Evolutionary conservation across 208 protist genomes (phyloP).

Genomic region (Zelonia costaricensis): DNA sequence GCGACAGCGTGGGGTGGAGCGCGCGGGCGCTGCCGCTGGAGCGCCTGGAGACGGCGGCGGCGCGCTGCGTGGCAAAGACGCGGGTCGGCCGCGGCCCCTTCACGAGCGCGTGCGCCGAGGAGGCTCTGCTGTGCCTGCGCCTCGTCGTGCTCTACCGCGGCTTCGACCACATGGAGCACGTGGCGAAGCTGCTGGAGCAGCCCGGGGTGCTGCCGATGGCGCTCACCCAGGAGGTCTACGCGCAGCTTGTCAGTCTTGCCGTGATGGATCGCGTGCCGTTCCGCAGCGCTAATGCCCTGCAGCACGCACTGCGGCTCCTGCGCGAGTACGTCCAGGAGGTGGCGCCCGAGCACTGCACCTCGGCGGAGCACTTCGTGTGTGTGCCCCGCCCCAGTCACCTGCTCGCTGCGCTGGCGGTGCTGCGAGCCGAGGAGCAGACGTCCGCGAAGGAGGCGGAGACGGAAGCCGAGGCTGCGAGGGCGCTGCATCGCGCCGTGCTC

Average conservation of each 20-base stretch:
- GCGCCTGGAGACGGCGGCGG: conserved; percentile 14
- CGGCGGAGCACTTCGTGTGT: conserved; percentile 31
- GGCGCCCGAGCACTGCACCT: conserved; percentile 31
- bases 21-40: conserved; percentile 45
- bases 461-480: background rate
- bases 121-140: conserved; percentile 58
- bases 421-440: conserved; percentile 3
- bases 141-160: conserved; percentile 60
- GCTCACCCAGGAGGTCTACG: conserved; percentile 55
- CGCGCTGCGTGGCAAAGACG: conserved; percentile 33
- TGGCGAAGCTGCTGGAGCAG: conserved; percentile 38
- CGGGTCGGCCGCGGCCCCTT: conserved; percentile 15
- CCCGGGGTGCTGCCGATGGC: conserved; percentile 26
- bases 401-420: conserved; percentile 22
- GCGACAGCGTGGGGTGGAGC: conserved; percentile 67
- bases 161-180: conserved; percentile 50
- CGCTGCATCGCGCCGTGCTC: background rate
- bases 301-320: conserved; percentile 25
- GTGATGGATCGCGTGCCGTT: conserved; percentile 61
- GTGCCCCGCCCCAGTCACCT: conserved; percentile 27
- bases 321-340: conserved; percentile 36
- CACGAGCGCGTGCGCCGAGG: conserved; percentile 25
- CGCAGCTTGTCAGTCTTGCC: conserved; percentile 62
- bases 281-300: conserved; percentile 18
- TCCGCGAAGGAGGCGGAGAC: background rate